phyloP scores from a whole-genome alignment of 108 stramenopile species.

The Fragilaria crotonensis region DNA sequence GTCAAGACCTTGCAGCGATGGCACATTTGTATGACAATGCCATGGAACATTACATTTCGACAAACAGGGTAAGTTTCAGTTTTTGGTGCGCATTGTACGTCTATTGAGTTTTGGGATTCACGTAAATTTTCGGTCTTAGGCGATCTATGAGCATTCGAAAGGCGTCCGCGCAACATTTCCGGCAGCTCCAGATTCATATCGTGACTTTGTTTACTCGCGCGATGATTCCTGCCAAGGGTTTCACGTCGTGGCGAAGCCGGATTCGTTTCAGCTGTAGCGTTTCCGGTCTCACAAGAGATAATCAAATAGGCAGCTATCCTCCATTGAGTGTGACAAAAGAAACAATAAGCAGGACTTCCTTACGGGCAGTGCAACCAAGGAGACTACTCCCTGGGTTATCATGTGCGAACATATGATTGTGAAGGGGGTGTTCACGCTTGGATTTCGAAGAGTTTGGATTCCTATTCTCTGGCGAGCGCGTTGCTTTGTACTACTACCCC shows the following conservation, averaged over 20 bases:
- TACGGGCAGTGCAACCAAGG: no score
- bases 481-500: no score
- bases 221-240: constrained; percentile 32
- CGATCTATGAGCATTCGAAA: constrained; percentile 51
- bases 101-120: not conserved
- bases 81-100: not conserved
- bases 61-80: constrained; percentile 46
- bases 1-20: constrained; percentile 49
- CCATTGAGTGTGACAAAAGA: no score
- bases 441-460: no score
- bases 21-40: constrained; percentile 44
- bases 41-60: constrained; percentile 56
- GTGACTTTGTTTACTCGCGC: constrained; percentile 28
- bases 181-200: constrained; percentile 53
- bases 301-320: no score
- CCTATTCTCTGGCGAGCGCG: no score
- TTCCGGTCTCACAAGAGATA: no score
- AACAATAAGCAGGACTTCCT: no score
- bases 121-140: constrained; percentile 8
- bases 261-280: not conserved
- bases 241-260: constrained; percentile 9
- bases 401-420: no score
- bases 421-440: no score
- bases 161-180: constrained; percentile 36
- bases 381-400: no score